Evolutionary conservation across 2,329 filamentous ascomycete genomes (phyloP).

Genomic region (Trichoderma sp.): DNA sequence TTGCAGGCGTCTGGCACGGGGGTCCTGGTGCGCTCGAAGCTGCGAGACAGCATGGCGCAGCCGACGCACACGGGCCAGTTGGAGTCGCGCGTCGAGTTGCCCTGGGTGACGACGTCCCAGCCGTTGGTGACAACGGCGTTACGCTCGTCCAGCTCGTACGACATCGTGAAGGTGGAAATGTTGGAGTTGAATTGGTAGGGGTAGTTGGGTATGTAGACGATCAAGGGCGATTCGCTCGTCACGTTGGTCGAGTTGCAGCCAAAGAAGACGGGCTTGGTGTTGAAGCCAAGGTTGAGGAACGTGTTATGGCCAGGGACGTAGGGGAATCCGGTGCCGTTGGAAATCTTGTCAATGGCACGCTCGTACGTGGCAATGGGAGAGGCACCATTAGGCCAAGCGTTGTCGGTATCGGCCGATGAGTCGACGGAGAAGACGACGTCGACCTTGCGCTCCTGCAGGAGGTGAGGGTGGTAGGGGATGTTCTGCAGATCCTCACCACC

Average conservation of each 20-base stretch:
- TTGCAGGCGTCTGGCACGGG: constrained; percentile 68
- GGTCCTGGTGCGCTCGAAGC: constrained; percentile 68
- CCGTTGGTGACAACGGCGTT: constrained; percentile 84
- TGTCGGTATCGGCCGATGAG: constrained; percentile 59
- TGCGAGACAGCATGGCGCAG: constrained; percentile 80
- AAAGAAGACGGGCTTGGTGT: constrained; percentile 61
- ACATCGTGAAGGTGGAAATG: constrained; percentile 70
- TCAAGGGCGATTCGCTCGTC: constrained; percentile 57
- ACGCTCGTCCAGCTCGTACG: constrained; percentile 64
- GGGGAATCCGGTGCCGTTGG: constrained; percentile 57
- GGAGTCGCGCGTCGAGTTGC: constrained; percentile 70
- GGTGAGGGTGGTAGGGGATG: constrained; percentile 68
- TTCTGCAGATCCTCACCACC: constrained; percentile 80
- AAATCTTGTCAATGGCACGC: constrained; percentile 47
- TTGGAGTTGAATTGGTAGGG: constrained; percentile 79
- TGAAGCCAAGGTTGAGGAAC: constrained; percentile 58
- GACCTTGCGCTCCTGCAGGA: constrained; percentile 49
- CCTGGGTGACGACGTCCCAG: constrained; percentile 78
- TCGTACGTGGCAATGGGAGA: constrained; percentile 58
- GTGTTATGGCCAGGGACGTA: constrained; percentile 53
- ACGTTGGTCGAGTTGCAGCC: constrained; percentile 59
- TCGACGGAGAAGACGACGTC: constrained; percentile 66
- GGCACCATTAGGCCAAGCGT: constrained; percentile 60
- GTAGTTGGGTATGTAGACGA: constrained; percentile 79
- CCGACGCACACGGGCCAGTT: constrained; percentile 82